These are phyloP conservation scores for Russula compacta DNA, from an alignment of 768 basidiomycete species.

Conservation along the genomic window DNA sequence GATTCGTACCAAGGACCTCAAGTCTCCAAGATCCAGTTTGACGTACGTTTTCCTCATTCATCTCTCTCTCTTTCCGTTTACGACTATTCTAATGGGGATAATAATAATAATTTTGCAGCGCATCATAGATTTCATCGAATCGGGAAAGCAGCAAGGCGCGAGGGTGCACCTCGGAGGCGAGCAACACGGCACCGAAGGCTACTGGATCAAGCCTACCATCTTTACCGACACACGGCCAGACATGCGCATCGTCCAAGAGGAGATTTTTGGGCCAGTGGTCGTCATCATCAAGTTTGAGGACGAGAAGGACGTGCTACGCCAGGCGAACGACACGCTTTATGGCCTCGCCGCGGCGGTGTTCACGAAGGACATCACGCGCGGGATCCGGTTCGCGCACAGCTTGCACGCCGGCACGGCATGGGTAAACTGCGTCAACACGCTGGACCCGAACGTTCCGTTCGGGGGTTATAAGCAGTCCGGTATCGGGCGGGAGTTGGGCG, in stretches of 20 bases:
- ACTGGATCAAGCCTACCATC: conserved; percentile 54
- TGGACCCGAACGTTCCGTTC: conserved; percentile 46
- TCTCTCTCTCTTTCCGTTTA: neutral
- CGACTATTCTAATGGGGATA: neutral
- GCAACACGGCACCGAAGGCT: conserved; percentile 46
- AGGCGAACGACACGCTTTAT: conserved; percentile 82
- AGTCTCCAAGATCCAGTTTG: conserved; percentile 64
- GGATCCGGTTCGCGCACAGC: conserved; percentile 59
- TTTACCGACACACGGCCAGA: conserved; percentile 44
- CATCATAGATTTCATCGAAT: conserved; percentile 52
- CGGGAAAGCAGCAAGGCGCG: conserved; percentile 51
- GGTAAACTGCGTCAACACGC: conserved; percentile 38
- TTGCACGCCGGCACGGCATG: conserved; percentile 79
- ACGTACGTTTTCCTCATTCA: conserved; percentile 36
- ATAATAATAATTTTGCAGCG: conserved; percentile 31
- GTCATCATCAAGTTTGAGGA: conserved; percentile 58
- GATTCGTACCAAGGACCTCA: conserved; percentile 68
- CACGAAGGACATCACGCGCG: conserved; percentile 67
- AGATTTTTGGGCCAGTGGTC: conserved; percentile 60
- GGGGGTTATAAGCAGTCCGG: conserved; percentile 66
- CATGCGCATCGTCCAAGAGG: conserved; percentile 50
- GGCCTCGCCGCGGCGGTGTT: conserved; percentile 87
- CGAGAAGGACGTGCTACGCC: conserved; percentile 52
- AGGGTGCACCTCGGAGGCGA: conserved; percentile 46
- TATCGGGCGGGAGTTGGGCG: conserved; percentile 54